These are phyloP conservation scores for Anthostomella pinea DNA, from an alignment of 2,329 filamentous ascomycete species.

Conservation along the genomic window DNA sequence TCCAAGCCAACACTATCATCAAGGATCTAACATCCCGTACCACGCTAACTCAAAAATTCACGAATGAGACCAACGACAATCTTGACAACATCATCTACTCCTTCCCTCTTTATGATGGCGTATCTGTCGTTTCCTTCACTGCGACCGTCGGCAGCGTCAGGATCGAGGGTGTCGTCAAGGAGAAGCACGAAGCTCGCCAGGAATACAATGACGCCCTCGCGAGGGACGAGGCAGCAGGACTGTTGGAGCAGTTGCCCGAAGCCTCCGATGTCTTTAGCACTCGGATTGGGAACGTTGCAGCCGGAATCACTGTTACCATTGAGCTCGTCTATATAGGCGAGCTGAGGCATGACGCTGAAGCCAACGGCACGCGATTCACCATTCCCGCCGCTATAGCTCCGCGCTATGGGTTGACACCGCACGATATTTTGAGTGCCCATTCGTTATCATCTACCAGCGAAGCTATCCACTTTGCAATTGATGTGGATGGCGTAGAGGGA, in stretches of 20 bases:
- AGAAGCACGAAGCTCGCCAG: constrained; percentile 12
- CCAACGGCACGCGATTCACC: constrained; percentile 12
- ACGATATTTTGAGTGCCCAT: not conserved
- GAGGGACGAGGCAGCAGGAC: constrained; percentile 5
- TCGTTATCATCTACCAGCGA: not conserved
- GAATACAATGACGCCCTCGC: constrained; percentile 9
- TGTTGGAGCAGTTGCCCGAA: constrained; percentile 12
- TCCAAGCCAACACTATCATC: constrained; percentile 8
- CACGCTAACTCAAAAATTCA: constrained; percentile 11
- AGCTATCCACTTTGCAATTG: constrained; percentile 6
- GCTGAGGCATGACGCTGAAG: constrained; percentile 11
- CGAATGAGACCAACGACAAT: constrained; percentile 3
- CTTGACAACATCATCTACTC: constrained; percentile 10
- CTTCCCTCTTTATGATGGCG: constrained; percentile 15
- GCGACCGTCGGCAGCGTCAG: constrained; percentile 7
- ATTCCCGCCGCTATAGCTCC: constrained; percentile 15
- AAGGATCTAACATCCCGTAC: constrained; percentile 15
- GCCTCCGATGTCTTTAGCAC: constrained; percentile 14
- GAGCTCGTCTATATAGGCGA: constrained; percentile 15
- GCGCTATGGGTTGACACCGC: constrained; percentile 8
- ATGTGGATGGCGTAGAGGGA: constrained; percentile 12
- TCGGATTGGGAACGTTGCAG: constrained; percentile 9
- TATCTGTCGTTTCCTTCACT: constrained; percentile 12
- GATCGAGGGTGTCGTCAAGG: constrained; percentile 12
- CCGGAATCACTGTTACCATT: constrained; percentile 4